A percentile compares a stretch with the other conserved stretches of the same genome.
Evolutionary conservation across 495 filamentous ascomycete genomes (phyloP).

Genomic region (Rhizodiscina lignyota): DNA sequence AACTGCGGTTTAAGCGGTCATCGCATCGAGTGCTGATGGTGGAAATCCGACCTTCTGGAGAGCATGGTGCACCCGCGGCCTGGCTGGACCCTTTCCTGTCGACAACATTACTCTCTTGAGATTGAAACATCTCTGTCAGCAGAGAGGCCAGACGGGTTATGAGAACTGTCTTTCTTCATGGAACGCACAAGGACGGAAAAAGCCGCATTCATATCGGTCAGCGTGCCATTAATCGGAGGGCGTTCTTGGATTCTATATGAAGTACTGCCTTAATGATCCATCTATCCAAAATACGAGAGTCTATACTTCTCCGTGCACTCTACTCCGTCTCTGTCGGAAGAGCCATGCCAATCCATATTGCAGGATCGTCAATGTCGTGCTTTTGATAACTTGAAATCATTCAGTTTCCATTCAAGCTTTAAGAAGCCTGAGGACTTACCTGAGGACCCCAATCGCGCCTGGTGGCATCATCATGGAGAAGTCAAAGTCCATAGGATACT

Average conservation of each 20-base stretch:
- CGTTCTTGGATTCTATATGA: neutral
- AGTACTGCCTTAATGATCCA: neutral
- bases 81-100: no score
- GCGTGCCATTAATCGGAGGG: neutral
- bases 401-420: neutral
- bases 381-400: slow-evolving; percentile 42
- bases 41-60: neutral
- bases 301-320: no score
- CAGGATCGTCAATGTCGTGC: slow-evolving; percentile 48
- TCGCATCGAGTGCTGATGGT: neutral
- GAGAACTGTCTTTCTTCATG: neutral
- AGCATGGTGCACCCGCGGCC: neutral
- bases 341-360: slow-evolving; percentile 29
- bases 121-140: no score
- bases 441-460: slow-evolving; percentile 71
- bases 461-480: slow-evolving; percentile 60
- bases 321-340: no score
- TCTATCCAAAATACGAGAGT: no score
- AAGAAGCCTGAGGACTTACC: slow-evolving; percentile 22
- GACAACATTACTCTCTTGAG: no score
- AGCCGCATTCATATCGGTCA: neutral
- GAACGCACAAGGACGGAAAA: neutral
- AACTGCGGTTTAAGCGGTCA: neutral
- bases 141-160: no score
- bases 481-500: slow-evolving; percentile 47